Percentiles rank a stretch among this genome's conserved stretches.
Evolutionary conservation across 345 rosid species (phyloP).

Genomic region (Heritiera littoralis): DNA sequence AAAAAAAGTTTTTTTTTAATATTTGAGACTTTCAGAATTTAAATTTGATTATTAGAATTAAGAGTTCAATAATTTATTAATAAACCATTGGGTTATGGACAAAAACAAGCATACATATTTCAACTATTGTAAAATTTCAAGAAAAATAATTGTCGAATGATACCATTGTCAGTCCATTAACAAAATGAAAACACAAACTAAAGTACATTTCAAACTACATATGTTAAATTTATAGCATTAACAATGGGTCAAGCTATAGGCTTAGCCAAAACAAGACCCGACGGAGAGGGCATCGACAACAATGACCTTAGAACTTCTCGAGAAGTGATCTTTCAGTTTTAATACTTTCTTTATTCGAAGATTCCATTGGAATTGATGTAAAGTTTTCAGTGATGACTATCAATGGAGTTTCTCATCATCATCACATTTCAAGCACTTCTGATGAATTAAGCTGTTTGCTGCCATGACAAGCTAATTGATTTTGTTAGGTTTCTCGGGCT

Average conservation of each 20-base stretch:
- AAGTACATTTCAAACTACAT: no score
- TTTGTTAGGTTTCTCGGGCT: neutral
- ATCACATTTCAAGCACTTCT: neutral
- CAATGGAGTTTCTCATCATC: neutral
- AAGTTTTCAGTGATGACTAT: neutral
- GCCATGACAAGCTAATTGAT: neutral
- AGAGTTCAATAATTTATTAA: no score
- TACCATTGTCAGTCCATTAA: neutral
- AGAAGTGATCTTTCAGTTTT: no score
- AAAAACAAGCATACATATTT: no score
- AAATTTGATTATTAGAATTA: neutral
- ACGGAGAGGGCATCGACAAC: no score
- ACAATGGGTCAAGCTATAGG: no score
- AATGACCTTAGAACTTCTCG: neutral
- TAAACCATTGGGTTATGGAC: neutral
- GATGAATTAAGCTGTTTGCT: neutral
- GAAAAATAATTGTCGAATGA: no score
- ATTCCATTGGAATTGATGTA: neutral
- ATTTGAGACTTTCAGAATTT: no score
- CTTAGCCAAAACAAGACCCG: no score
- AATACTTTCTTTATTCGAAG: neutral
- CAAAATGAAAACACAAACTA: neutral
- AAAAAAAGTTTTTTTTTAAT: no score
- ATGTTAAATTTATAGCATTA: neutral
- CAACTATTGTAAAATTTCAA: no score